Evolutionary conservation across 2,329 filamentous ascomycete species (phyloP).

Genomic region (Trichophyton equinum): DNA sequence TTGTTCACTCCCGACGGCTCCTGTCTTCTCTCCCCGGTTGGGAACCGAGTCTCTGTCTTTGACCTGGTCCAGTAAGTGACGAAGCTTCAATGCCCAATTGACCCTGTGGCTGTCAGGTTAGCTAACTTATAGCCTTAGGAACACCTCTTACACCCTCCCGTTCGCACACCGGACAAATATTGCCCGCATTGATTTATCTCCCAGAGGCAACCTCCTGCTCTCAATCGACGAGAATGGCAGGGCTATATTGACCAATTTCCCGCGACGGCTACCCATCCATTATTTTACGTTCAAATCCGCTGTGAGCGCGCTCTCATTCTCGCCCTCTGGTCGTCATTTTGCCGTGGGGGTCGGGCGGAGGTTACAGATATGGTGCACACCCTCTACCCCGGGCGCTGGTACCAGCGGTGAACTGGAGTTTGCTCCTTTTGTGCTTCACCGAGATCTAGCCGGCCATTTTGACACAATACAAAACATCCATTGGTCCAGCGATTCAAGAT

Average conservation of each 20-base stretch:
- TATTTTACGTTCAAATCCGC: constrained; percentile 88
- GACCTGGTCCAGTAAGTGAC: constrained; percentile 75
- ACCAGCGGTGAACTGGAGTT: constrained; percentile 78
- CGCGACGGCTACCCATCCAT: constrained; percentile 73
- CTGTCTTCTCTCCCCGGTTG: constrained; percentile 88
- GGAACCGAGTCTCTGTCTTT: constrained; percentile 90
- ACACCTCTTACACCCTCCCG: constrained; percentile 43
- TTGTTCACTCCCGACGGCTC: constrained; percentile 94
- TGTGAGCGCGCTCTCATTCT: constrained; percentile 75
- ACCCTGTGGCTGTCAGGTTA: not conserved
- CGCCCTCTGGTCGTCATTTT: constrained; percentile 82
- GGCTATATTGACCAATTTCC: constrained; percentile 84
- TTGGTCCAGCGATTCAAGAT: constrained; percentile 92
- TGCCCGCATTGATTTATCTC: constrained; percentile 71
- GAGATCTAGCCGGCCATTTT: constrained; percentile 77
- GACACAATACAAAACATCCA: constrained; percentile 75
- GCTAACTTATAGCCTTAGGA: constrained; percentile 18
- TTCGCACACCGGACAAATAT: constrained; percentile 91
- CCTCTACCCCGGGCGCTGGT: constrained; percentile 71
- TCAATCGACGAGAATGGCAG: constrained; percentile 89
- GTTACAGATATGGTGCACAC: constrained; percentile 92
- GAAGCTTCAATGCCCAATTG: not conserved
- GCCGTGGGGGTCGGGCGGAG: constrained; percentile 76
- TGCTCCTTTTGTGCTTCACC: constrained; percentile 82
- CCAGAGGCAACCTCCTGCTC: constrained; percentile 80